Percentiles rank a stretch among this genome's conserved stretches.
Conservation (phyloP, 108 stramenopile species). For the Pseudonitzschia multiseries region DNA sequence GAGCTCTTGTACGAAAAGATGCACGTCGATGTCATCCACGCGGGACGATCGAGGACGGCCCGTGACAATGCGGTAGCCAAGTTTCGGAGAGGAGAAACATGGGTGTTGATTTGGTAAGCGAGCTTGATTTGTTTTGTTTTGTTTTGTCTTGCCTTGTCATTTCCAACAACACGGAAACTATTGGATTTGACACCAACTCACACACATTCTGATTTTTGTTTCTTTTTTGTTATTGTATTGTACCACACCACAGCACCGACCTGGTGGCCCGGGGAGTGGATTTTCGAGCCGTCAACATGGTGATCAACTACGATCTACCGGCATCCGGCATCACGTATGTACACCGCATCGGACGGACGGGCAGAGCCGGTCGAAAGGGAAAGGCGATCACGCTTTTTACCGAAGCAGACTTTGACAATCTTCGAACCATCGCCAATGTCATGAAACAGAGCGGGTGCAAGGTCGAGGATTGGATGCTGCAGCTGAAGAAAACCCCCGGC, state of each 20-base stretch:
- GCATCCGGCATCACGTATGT: slow-evolving; percentile 89
- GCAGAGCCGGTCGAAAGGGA: slow-evolving; percentile 91
- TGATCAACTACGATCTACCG: slow-evolving; percentile 98
- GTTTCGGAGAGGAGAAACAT: slow-evolving; percentile 94
- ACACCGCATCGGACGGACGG: slow-evolving; percentile 96
- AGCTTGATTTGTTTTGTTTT: not conserved
- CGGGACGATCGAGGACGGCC: slow-evolving; percentile 80
- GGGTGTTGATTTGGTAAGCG: slow-evolving; percentile 88
- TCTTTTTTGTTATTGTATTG: not conserved
- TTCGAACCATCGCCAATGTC: slow-evolving; percentile 94
- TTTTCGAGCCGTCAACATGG: slow-evolving; percentile 95
- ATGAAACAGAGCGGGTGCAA: slow-evolving; percentile 91
- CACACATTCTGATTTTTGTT: not conserved
- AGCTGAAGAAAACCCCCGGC: slow-evolving; percentile 35
- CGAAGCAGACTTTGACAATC: slow-evolving; percentile 82
- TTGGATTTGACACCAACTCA: too few relatives aligned
- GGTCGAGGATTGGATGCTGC: slow-evolving; percentile 93
- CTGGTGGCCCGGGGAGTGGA: slow-evolving; percentile 98
- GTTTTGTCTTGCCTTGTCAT: not conserved
- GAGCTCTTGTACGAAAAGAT: slow-evolving; percentile 94
- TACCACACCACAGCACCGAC: slow-evolving; percentile 63
- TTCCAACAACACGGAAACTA: too few relatives aligned
- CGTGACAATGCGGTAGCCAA: slow-evolving; percentile 88
- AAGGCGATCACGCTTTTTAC: slow-evolving; percentile 96
- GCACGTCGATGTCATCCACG: slow-evolving; percentile 94